A percentile compares a stretch with the other conserved stretches of the same genome.
Evolutionary conservation across 371 early-diverging fungal genomes (phyloP).

Genomic region (Dentiscutata heterogama): DNA sequence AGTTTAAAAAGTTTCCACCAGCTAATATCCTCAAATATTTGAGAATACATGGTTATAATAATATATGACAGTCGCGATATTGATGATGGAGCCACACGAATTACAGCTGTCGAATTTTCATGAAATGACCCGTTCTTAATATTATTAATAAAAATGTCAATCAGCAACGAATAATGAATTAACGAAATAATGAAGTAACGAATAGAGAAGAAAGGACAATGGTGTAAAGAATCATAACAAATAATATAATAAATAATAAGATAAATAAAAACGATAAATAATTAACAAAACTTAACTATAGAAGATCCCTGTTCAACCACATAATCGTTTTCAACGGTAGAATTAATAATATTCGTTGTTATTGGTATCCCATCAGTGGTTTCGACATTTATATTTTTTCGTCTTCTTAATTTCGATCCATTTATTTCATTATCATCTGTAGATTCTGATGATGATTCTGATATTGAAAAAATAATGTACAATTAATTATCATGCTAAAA

Average conservation of each 20-base stretch:
- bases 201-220: too few relatives aligned
- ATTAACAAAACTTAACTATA: not conserved
- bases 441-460: not conserved
- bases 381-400: not conserved
- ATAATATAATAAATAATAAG: not conserved
- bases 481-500: too few relatives aligned
- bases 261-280: too few relatives aligned
- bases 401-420: not conserved
- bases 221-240: too few relatives aligned
- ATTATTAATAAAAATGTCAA: not conserved
- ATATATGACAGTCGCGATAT: not conserved
- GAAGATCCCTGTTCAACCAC: not conserved
- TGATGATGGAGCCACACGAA: not conserved
- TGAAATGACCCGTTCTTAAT: not conserved
- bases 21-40: not conserved
- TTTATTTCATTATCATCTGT: not conserved
- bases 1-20: not conserved
- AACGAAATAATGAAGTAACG: too few relatives aligned
- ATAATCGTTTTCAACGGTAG: not conserved
- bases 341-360: not conserved
- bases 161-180: not conserved
- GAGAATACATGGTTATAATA: not conserved
- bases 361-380: not conserved
- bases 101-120: not conserved
- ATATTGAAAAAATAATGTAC: not conserved